Evolutionary conservation across 164 flowering plant genomes (phyloP), one percentile per base, ranked within the genome.

Genomic region (Kingdonia uniflora): DNA sequence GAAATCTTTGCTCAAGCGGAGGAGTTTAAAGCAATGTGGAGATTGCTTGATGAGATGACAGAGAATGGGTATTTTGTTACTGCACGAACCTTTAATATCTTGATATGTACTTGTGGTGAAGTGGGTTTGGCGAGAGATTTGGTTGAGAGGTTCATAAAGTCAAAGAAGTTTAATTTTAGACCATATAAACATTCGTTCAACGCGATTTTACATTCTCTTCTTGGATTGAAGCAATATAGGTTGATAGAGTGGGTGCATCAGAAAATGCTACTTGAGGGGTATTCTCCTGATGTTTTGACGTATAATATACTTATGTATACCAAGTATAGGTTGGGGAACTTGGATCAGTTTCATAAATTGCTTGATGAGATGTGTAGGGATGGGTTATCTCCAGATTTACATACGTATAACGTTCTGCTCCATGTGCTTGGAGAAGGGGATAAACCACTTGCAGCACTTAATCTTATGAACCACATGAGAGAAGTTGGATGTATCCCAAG

Each of bases 161-260:
- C 88, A 0, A 77, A 84, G 56, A 72, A 69, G 29, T 92, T 92
- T 68, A 79, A 70, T 40, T 88, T 61, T 52, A 70, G 94, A 62
- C 96, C 95, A 8, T 85, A 74, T 61, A 85, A 71, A 47, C 74
- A 88, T 57, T 81, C 89, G 0, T 86, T 68, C 52, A 92, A 82
- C 68, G 98, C 98, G 2, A 82, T 92, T 63, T 46, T 92, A 10
- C 76, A 75, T 69, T 65, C 78, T 14, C 86, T 92, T 49, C 66
- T 88, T 42, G 61, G 23, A 2, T 24, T 78, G 23, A 59, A 73
- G 37, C 91, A 84, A 62, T 84, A 78, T 65, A 73, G 48, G 61
- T 68, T 88, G 70, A 77, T 92, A 47, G 98, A 86, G 60, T 88
- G 98, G 94, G 94, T 84, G 13, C 76, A 84, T 56, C 71, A 80